These are phyloP conservation scores for Diphasiastrum complanatum DNA, from an alignment of 83 land plant genomes.

Conservation along the genomic window DNA sequence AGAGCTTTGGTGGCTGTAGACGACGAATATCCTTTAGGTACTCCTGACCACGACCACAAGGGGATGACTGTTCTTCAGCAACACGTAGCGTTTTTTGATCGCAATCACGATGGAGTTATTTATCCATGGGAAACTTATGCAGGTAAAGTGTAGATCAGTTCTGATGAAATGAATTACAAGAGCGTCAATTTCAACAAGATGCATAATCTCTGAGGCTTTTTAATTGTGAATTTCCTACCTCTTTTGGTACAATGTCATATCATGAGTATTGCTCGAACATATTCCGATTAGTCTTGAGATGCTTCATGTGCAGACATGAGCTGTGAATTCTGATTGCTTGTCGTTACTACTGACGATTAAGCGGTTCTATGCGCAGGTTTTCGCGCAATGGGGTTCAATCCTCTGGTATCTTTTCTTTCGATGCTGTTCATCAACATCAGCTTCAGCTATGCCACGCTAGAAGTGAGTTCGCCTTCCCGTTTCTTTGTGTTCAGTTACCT, in stretches of 20 bases:
- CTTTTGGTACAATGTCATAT: too few relatives aligned
- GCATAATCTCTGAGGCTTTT: neutral
- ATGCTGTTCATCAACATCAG: constrained; percentile 39
- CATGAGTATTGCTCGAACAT: too few relatives aligned
- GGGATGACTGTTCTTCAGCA: constrained; percentile 64
- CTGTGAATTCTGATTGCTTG: neutral
- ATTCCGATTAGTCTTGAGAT: neutral
- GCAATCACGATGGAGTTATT: constrained; percentile 54
- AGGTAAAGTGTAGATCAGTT: constrained; percentile 20
- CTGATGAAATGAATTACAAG: neutral
- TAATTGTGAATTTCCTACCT: too few relatives aligned
- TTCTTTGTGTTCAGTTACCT: neutral
- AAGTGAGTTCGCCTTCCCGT: constrained; percentile 6
- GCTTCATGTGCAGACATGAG: neutral
- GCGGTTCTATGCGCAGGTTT: constrained; percentile 31
- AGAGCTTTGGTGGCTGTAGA: constrained; percentile 67
- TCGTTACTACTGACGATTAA: neutral
- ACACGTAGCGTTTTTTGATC: constrained; percentile 72
- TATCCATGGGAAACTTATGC: constrained; percentile 71
- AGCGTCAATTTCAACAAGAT: neutral
- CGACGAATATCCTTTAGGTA: constrained; percentile 41
- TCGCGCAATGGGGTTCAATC: constrained; percentile 49
- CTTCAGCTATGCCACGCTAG: constrained; percentile 48
- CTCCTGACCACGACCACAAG: constrained; percentile 40
- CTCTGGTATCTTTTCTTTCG: constrained; percentile 33